These are phyloP conservation scores for Pythium pyrilobum DNA, from an alignment of 352 stramenopile genomes.

Conservation along the genomic window DNA sequence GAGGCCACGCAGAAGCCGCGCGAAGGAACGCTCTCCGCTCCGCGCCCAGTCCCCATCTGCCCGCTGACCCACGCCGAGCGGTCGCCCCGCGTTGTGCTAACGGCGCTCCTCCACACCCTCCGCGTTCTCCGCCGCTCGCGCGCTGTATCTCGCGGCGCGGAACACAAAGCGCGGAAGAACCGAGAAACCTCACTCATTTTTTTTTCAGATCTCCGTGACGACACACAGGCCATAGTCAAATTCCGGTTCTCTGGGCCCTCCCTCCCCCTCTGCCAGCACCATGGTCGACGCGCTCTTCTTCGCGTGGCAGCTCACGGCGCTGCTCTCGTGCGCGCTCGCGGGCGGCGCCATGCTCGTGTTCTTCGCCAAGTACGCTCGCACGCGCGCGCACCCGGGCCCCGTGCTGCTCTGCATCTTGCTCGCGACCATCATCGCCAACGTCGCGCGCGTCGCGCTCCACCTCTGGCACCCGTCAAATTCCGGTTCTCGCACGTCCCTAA, in stretches of 20 bases:
- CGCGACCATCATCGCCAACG: slow-evolving; percentile 56
- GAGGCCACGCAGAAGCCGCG: not conserved
- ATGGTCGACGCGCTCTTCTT: slow-evolving; percentile 61
- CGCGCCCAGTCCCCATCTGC: not conserved
- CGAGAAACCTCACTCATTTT: no score
- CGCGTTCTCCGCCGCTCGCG: no score
- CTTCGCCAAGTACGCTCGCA: slow-evolving; percentile 60
- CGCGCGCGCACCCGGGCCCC: slow-evolving; percentile 56
- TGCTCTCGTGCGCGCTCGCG: slow-evolving; percentile 47
- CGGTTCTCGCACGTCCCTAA: no score
- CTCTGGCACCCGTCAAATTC: slow-evolving; percentile 28
- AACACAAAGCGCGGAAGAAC: no score
- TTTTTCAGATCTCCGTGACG: no score
- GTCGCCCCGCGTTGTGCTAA: no score
- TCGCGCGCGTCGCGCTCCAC: slow-evolving; percentile 58
- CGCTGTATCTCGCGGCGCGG: no score
- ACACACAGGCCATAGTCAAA: not conserved
- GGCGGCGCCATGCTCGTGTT: slow-evolving; percentile 59
- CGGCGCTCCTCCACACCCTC: no score
- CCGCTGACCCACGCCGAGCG: not conserved
- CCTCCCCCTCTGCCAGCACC: not conserved
- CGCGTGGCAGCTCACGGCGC: slow-evolving; percentile 67
- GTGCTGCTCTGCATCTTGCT: slow-evolving; percentile 80
- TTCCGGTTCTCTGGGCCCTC: not conserved
- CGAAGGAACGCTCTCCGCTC: not conserved